A percentile compares a stretch with the other conserved stretches of the same genome.
Conservation (phyloP, 306 rosid species). For the Lathyrus aphaca region DNA sequence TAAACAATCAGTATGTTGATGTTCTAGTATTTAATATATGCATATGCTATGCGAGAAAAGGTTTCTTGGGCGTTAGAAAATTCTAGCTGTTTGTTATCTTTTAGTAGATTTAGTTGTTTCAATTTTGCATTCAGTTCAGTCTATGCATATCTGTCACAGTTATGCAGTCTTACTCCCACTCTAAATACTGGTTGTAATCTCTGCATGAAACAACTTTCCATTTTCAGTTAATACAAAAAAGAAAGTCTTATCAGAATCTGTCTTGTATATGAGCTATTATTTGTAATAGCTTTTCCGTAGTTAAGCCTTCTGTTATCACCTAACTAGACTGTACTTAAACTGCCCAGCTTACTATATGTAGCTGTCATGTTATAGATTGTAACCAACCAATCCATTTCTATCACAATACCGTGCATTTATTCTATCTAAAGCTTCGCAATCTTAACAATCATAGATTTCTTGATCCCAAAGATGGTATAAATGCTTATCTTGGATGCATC, state of each 20-base stretch:
- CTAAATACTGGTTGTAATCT: neutral
- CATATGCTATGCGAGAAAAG: neutral
- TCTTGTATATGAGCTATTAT: neutral
- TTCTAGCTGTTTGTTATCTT: neutral
- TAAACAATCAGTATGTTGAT: neutral
- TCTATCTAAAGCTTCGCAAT: neutral
- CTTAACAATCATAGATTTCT: neutral
- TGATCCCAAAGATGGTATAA: neutral
- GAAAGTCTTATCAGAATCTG: neutral
- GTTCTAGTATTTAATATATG: neutral
- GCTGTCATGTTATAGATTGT: neutral
- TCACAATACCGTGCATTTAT: neutral
- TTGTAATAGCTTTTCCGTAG: neutral
- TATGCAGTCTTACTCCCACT: neutral
- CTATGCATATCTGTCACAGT: neutral
- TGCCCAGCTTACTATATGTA: neutral
- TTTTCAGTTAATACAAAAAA: neutral
- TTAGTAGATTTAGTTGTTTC: neutral
- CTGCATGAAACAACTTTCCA: neutral
- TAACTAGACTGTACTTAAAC: conserved; percentile 1
- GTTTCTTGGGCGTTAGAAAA: neutral
- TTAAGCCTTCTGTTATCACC: neutral
- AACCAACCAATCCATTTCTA: neutral
- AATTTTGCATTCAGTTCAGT: neutral
- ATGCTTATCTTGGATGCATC: neutral